A percentile compares a stretch with the other conserved stretches of the same genome.
phyloP scores from a whole-genome alignment of 768 basidiomycete species.

The Mycena chlorophos region DNA sequence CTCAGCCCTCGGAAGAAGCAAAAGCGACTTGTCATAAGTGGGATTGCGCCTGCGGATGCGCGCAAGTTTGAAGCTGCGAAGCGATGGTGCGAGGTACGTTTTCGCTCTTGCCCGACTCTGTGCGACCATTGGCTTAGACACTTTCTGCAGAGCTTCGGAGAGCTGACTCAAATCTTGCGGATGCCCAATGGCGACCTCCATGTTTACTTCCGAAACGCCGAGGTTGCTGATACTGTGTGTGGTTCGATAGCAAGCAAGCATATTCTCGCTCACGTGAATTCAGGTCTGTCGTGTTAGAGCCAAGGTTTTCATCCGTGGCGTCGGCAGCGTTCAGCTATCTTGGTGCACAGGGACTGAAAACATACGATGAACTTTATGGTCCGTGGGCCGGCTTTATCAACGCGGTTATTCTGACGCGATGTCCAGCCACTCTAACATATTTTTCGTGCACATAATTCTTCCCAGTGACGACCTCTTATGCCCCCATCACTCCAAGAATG shows the following conservation, averaged over 20 bases:
- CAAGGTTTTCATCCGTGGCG: constrained; percentile 69
- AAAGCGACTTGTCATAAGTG: constrained; percentile 69
- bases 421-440: neutral
- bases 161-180: constrained; percentile 68
- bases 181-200: constrained; percentile 80
- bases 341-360: constrained; percentile 57
- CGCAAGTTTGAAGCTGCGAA: constrained; percentile 67
- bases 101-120: constrained; percentile 2
- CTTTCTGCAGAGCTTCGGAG: constrained; percentile 65
- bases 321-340: constrained; percentile 76
- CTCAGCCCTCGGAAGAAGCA: constrained; percentile 52
- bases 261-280: constrained; percentile 4
- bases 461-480: constrained; percentile 9
- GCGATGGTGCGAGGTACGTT: constrained; percentile 71
- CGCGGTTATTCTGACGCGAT: neutral
- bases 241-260: neutral
- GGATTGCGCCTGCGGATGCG: constrained; percentile 59
- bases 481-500: constrained; percentile 14
- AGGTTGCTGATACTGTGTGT: constrained; percentile 79
- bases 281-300: constrained; percentile 81
- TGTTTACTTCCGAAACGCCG: constrained; percentile 69
- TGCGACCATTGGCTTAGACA: constrained; percentile 7
- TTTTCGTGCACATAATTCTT: constrained; percentile 3
- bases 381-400: neutral
- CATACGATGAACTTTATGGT: constrained; percentile 34